phyloP scores from a whole-genome alignment of 257 asterid species.

The Avicennia marina region DNA sequence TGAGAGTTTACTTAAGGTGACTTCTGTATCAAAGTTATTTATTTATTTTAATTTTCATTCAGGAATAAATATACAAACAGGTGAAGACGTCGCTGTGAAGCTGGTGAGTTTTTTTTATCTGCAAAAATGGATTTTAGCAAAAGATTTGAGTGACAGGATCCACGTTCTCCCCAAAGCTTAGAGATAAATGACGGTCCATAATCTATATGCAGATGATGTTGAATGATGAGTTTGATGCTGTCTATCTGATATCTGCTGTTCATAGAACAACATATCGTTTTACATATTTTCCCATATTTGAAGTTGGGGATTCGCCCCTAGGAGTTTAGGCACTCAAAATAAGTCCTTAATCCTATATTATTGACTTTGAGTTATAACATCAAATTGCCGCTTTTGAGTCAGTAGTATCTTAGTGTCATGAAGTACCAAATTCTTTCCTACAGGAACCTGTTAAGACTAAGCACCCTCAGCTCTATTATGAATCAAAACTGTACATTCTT shows the following conservation, averaged over 20 bases:
- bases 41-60: constrained; percentile 20
- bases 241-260: background rate
- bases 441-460: constrained; percentile 86
- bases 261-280: background rate
- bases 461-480: constrained; percentile 94
- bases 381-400: background rate
- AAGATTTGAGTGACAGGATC: background rate
- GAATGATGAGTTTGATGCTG: background rate
- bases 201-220: background rate
- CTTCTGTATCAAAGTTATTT: background rate
- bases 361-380: background rate
- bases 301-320: background rate
- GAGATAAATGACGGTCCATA: too few relatives aligned
- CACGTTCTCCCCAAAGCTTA: background rate
- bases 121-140: background rate
- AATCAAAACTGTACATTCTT: constrained; percentile 81
- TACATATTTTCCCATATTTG: constrained; percentile 2
- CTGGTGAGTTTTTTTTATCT: constrained; percentile 51
- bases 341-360: background rate
- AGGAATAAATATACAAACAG: constrained; percentile 74
- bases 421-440: background rate
- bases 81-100: constrained; percentile 92
- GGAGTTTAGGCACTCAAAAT: background rate
- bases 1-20: background rate
- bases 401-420: background rate